A percentile compares a stretch with the other conserved stretches of the same genome.
These are phyloP conservation scores for Leucocoprinus sp. DNA, from an alignment of 768 basidiomycete genomes.

Conservation along the genomic window DNA sequence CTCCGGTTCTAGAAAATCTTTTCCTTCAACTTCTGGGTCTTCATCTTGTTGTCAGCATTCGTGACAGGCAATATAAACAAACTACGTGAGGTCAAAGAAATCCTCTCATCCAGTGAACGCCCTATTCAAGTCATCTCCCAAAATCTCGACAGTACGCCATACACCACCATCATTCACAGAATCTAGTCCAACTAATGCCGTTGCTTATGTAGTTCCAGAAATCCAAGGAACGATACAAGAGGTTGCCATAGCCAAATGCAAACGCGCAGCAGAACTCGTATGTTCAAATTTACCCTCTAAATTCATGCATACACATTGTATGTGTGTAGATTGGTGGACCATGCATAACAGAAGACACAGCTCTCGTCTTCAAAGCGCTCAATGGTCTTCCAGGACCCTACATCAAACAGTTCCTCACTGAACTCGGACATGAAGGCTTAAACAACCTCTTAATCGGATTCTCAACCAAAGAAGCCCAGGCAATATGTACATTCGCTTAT, in stretches of 20 bases:
- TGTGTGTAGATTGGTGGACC: conserved; percentile 33
- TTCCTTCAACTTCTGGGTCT: neutral
- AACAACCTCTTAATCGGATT: conserved; percentile 79
- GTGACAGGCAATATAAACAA: conserved; percentile 96
- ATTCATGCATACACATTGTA: neutral
- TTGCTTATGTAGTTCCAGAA: conserved; percentile 66
- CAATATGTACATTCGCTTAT: conserved; percentile 95
- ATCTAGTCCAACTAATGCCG: conserved; percentile 3
- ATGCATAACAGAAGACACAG: conserved; percentile 85
- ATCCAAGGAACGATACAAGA: conserved; percentile 90
- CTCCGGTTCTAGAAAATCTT: neutral
- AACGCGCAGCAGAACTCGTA: conserved; percentile 75
- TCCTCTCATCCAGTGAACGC: conserved; percentile 55
- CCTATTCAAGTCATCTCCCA: conserved; percentile 72
- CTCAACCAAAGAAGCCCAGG: conserved; percentile 69
- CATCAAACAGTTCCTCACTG: conserved; percentile 87
- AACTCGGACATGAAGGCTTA: conserved; percentile 83
- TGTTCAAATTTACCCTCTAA: conserved; percentile 14
- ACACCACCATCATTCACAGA: neutral
- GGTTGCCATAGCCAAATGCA: conserved; percentile 83
- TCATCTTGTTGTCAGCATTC: conserved; percentile 48
- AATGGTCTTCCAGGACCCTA: conserved; percentile 93
- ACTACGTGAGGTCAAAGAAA: conserved; percentile 78
- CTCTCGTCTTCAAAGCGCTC: conserved; percentile 83
- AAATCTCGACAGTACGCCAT: conserved; percentile 66